phyloP scores from a whole-genome alignment of 2,329 filamentous ascomycete genomes.

The Fusarium avenaceum region DNA sequence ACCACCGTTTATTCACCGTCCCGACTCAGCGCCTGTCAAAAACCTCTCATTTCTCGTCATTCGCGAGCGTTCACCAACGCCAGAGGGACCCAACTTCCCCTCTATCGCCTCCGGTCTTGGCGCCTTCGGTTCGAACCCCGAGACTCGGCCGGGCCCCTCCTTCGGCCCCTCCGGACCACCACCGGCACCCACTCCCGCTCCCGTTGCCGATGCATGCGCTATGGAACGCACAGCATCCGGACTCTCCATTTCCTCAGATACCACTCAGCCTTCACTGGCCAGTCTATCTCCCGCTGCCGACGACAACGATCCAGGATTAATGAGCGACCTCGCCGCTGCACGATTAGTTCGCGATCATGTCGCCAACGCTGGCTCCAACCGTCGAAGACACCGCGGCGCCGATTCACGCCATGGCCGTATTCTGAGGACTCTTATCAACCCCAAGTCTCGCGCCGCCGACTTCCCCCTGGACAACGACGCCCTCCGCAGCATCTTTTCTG shows the following conservation, averaged over 20 bases:
- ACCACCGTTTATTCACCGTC: constrained; percentile 29
- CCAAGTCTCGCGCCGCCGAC: constrained; percentile 59
- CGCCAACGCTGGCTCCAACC: constrained; percentile 49
- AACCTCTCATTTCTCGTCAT: constrained; percentile 57
- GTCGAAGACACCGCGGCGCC: constrained; percentile 58
- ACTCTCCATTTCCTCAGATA: constrained; percentile 61
- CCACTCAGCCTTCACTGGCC: constrained; percentile 50
- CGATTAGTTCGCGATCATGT: constrained; percentile 64
- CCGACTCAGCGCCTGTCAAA: constrained; percentile 50
- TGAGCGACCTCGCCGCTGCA: constrained; percentile 64
- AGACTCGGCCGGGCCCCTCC: constrained; percentile 37
- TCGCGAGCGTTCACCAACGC: constrained; percentile 52
- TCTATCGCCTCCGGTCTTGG: constrained; percentile 35
- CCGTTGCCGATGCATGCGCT: constrained; percentile 39
- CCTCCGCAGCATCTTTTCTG: constrained; percentile 69
- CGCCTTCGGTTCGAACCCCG: constrained; percentile 31
- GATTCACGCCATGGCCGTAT: constrained; percentile 70
- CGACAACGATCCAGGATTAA: constrained; percentile 53
- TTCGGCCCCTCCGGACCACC: constrained; percentile 33
- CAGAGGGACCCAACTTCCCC: constrained; percentile 38
- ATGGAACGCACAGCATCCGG: constrained; percentile 66
- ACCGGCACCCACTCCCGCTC: constrained; percentile 17
- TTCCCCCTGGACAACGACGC: constrained; percentile 70
- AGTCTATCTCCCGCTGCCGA: constrained; percentile 43
- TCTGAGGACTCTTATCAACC: constrained; percentile 69